Conservation (phyloP, 2,329 filamentous ascomycete genomes). For the Xylaria sp. region DNA sequence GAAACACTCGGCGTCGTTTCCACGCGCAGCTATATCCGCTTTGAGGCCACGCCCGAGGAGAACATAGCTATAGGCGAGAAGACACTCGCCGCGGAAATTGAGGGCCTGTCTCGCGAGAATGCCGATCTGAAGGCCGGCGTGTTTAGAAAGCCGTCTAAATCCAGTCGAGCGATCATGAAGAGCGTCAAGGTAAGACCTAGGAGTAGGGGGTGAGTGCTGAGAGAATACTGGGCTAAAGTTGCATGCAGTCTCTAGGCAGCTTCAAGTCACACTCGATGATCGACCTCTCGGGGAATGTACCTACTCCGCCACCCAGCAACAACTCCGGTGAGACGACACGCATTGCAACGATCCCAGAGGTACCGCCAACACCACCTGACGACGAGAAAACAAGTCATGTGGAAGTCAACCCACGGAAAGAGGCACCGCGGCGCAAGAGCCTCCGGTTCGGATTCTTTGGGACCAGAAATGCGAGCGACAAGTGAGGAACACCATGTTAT, state of each 20-base stretch:
- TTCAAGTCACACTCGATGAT: constrained; percentile 39
- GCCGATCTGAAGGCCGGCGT: constrained; percentile 32
- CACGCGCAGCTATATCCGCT: constrained; percentile 74
- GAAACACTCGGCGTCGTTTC: constrained; percentile 71
- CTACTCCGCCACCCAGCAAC: constrained; percentile 40
- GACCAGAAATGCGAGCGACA: constrained; percentile 12
- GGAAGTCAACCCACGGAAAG: constrained; percentile 34
- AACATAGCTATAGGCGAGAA: constrained; percentile 73
- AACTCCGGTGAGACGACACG: constrained; percentile 38
- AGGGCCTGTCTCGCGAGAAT: constrained; percentile 55
- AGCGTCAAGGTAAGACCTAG: constrained; percentile 36
- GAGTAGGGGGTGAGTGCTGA: background rate
- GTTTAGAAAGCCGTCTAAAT: constrained; percentile 35
- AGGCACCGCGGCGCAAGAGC: constrained; percentile 39
- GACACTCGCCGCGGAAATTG: constrained; percentile 72
- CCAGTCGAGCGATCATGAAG: constrained; percentile 33
- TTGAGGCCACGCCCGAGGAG: constrained; percentile 71
- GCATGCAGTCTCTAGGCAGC: constrained; percentile 40
- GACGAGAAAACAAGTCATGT: constrained; percentile 33
- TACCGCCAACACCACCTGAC: constrained; percentile 39
- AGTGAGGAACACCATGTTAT: constrained; percentile 18
- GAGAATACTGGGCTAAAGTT: constrained; percentile 28
- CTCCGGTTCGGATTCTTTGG: constrained; percentile 40
- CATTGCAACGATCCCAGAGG: constrained; percentile 39
- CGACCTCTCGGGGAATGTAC: constrained; percentile 32